Percentiles rank a stretch among this genome's conserved stretches.
Conservation (phyloP, 257 asterid species). For the Fraxinus anomala region DNA sequence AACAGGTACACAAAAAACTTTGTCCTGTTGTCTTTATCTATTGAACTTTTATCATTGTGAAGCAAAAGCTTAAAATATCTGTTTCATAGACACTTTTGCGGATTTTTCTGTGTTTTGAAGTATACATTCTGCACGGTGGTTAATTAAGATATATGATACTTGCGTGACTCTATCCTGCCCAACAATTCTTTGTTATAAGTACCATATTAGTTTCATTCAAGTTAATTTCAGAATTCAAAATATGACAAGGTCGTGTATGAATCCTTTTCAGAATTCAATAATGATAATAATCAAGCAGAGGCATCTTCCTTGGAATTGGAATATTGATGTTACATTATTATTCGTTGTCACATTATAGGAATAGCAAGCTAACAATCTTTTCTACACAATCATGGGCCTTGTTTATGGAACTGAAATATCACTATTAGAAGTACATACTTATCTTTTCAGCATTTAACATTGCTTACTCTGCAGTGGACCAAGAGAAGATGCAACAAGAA, state of each 20-base stretch:
- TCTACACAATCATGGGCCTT: background rate
- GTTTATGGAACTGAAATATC: background rate
- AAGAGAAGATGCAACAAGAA: constrained; percentile 8
- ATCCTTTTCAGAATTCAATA: background rate
- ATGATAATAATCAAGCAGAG: background rate
- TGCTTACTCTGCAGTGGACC: constrained; percentile 7
- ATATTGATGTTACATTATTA: background rate
- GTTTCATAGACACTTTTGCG: background rate
- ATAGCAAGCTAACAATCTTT: background rate
- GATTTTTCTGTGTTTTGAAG: background rate
- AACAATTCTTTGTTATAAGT: background rate
- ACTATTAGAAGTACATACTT: background rate
- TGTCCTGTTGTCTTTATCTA: background rate
- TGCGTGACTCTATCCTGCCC: background rate
- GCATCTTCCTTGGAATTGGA: background rate
- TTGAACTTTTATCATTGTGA: background rate
- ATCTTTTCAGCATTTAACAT: background rate
- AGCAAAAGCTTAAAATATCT: background rate
- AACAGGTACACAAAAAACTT: background rate
- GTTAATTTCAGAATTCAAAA: background rate
- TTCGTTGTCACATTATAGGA: background rate
- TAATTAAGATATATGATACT: background rate
- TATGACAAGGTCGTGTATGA: background rate
- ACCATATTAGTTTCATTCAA: background rate
- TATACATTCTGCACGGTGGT: too few relatives aligned